Percentiles rank a stretch among this genome's conserved stretches.
Evolutionary conservation across 768 basidiomycete genomes (phyloP).

Genomic region (Trametopsis cervina): DNA sequence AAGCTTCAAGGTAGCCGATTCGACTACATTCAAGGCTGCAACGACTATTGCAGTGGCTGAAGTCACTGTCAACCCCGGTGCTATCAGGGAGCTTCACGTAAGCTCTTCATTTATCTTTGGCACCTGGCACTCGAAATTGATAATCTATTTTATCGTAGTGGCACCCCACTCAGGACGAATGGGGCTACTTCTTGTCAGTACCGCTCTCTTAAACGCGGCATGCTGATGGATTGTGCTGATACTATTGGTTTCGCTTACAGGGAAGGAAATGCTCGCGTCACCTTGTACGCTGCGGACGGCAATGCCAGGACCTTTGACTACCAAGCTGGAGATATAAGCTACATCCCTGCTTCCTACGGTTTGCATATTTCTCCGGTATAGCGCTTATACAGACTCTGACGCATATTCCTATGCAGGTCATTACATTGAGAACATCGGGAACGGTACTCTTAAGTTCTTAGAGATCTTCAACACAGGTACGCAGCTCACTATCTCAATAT

Average conservation of each 20-base stretch:
- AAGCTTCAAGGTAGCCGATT: conserved; percentile 43
- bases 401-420: conserved; percentile 35
- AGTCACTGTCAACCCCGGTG: conserved; percentile 50
- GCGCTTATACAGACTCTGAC: neutral
- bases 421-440: conserved; percentile 58
- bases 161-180: conserved; percentile 39
- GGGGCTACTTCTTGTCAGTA: conserved; percentile 31
- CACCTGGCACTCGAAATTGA: neutral
- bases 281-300: conserved; percentile 30
- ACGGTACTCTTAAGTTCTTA: conserved; percentile 45
- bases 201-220: neutral
- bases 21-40: conserved; percentile 41
- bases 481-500: neutral
- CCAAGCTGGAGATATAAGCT: conserved; percentile 38
- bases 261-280: conserved; percentile 31
- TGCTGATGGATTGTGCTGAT: neutral
- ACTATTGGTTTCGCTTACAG: conserved; percentile 21
- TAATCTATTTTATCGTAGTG: conserved; percentile 22
- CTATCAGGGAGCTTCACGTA: conserved; percentile 53
- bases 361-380: conserved; percentile 4
- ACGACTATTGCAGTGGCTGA: conserved; percentile 46
- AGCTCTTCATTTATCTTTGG: no score
- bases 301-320: conserved; percentile 37
- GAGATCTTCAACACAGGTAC: conserved; percentile 51
- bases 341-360: conserved; percentile 47